Conservation (phyloP, 441 rosid genomes). For the Erodium trifolium region DNA sequence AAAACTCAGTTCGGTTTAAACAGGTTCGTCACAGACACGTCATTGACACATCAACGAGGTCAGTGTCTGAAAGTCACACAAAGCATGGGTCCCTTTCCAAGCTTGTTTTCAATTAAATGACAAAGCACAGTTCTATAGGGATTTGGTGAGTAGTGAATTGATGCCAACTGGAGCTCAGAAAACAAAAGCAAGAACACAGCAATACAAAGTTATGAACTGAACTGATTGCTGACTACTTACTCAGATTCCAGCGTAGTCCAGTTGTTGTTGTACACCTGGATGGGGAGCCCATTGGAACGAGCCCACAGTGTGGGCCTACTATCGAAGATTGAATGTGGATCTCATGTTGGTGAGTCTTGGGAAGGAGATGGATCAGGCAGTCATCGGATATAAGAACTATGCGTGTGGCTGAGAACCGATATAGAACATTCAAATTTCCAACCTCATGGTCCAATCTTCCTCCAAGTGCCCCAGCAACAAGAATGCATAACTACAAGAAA, state of each 20-base stretch:
- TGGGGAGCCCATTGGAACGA: slow-evolving; percentile 71
- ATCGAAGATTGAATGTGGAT: slow-evolving; percentile 46
- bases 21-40: no score
- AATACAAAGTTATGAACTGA: not conserved
- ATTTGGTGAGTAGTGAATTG: not conserved
- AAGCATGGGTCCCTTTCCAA: not conserved
- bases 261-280: slow-evolving; percentile 64
- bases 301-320: slow-evolving; percentile 84
- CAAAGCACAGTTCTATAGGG: not conserved
- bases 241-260: slow-evolving; percentile 82
- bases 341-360: slow-evolving; percentile 55
- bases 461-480: slow-evolving; percentile 87
- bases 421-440: slow-evolving; percentile 73
- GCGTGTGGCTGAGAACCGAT: slow-evolving; percentile 40
- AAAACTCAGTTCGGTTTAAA: no score
- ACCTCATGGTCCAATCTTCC: slow-evolving; percentile 95
- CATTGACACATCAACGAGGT: not conserved
- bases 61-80: not conserved
- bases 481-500: slow-evolving; percentile 58
- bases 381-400: slow-evolving; percentile 67
- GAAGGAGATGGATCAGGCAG: slow-evolving; percentile 72
- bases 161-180: not conserved
- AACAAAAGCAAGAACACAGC: not conserved
- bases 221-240: slow-evolving; percentile 37
- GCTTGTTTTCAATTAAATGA: not conserved